Evolutionary conservation across 2,329 filamentous ascomycete species (phyloP).

Genomic region (Hawksworthiomyces lignivorus): DNA sequence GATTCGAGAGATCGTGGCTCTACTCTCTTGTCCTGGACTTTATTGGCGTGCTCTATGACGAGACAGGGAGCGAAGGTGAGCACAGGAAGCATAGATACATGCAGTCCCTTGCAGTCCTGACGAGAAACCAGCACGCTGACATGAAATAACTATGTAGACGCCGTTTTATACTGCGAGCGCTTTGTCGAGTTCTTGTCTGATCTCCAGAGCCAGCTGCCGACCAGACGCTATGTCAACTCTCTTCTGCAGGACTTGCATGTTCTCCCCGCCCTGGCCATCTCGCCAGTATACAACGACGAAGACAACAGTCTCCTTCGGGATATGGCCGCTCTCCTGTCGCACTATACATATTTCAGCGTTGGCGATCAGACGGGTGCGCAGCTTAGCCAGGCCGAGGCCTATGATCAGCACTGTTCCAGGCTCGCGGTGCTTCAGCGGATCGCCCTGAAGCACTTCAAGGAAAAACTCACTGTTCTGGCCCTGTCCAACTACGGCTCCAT

Average conservation of each 20-base stretch:
- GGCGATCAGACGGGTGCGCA: constrained; percentile 85
- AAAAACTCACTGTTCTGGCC: constrained; percentile 84
- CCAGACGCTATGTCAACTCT: constrained; percentile 85
- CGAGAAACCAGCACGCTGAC: too few relatives aligned
- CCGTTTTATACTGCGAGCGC: constrained; percentile 79
- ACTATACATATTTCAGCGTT: constrained; percentile 83
- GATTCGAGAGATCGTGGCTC: constrained; percentile 91
- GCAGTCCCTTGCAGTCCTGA: too few relatives aligned
- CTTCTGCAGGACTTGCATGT: constrained; percentile 80
- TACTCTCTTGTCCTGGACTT: constrained; percentile 83
- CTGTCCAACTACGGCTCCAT: constrained; percentile 89
- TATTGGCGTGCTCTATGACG: constrained; percentile 60
- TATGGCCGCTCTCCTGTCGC: constrained; percentile 68
- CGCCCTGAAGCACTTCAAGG: constrained; percentile 73
- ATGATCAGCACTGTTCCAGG: constrained; percentile 68
- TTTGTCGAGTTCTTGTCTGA: constrained; percentile 87
- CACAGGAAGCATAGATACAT: too few relatives aligned
- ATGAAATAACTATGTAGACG: too few relatives aligned
- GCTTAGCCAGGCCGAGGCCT: constrained; percentile 62
- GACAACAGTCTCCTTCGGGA: constrained; percentile 73
- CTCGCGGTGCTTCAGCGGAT: constrained; percentile 74
- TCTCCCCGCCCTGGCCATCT: constrained; percentile 67
- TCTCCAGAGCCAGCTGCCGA: constrained; percentile 86
- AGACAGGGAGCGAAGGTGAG: constrained; percentile 14
- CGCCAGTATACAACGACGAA: constrained; percentile 67